These are phyloP conservation scores for Russula griseocarnosa DNA, from an alignment of 768 basidiomycete species.

Conservation along the genomic window DNA sequence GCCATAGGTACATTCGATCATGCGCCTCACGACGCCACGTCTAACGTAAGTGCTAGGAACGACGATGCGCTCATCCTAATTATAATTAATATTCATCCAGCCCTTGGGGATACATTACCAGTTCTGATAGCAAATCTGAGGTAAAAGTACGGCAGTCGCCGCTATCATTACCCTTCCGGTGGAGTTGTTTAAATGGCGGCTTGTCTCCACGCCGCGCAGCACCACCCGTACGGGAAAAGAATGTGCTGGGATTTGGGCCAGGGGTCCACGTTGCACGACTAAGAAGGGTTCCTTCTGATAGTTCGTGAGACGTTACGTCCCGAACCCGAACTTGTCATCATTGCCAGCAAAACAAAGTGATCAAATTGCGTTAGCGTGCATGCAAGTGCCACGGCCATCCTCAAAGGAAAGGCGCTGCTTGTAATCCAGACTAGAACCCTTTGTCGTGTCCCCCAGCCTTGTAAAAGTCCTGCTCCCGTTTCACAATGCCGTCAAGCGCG, in stretches of 20 bases:
- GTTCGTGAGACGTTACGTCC: slow-evolving; percentile 5
- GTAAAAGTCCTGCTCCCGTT: slow-evolving; percentile 47
- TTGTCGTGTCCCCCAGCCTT: slow-evolving; percentile 41
- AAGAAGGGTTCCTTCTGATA: background rate
- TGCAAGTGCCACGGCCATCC: slow-evolving; percentile 5
- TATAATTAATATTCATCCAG: slow-evolving; percentile 15
- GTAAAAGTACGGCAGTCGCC: slow-evolving; percentile 23
- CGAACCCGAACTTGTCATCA: slow-evolving; percentile 13
- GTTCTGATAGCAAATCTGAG: slow-evolving; percentile 20
- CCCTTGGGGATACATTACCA: background rate
- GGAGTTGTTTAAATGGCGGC: background rate
- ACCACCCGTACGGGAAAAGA: background rate
- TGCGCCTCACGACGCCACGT: slow-evolving; percentile 13
- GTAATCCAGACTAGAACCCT: slow-evolving; percentile 37
- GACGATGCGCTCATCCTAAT: slow-evolving; percentile 4
- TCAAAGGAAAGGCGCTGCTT: background rate
- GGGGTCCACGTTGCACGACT: background rate
- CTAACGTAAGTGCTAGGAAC: slow-evolving; percentile 26
- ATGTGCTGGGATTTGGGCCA: background rate
- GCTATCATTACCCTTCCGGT: background rate
- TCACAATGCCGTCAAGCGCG: slow-evolving; percentile 49
- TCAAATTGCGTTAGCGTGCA: slow-evolving; percentile 18
- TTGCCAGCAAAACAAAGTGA: slow-evolving; percentile 12
- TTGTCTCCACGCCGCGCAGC: background rate
- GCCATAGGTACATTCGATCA: slow-evolving; percentile 24